A percentile compares a stretch with the other conserved stretches of the same genome.
phyloP scores from a whole-genome alignment of 768 basidiomycete species.

The Auriscalpium orientale region DNA sequence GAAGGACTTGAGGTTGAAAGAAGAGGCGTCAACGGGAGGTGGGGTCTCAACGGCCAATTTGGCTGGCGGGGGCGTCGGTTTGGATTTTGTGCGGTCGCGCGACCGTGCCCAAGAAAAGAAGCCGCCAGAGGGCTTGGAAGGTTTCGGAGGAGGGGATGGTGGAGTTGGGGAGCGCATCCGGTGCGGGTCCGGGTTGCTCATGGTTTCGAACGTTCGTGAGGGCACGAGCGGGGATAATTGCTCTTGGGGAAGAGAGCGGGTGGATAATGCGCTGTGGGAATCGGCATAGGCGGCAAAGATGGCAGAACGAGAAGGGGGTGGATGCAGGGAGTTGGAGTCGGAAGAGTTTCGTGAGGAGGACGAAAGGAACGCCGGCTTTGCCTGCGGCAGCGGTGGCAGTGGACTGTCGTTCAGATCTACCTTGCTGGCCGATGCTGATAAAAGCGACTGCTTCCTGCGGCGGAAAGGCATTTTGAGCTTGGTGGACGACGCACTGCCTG shows the following conservation, averaged over 20 bases:
- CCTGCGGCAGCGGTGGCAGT: slow-evolving; percentile 17
- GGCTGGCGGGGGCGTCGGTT: slow-evolving; percentile 22
- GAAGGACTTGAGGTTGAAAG: slow-evolving; percentile 72
- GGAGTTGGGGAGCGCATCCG: background rate
- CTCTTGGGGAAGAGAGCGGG: slow-evolving; percentile 53
- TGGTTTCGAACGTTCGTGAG: slow-evolving; percentile 14
- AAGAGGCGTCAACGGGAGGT: slow-evolving; percentile 22
- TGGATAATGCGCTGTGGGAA: slow-evolving; percentile 44
- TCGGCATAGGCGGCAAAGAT: slow-evolving; percentile 56
- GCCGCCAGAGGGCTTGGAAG: slow-evolving; percentile 29
- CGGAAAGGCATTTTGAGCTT: slow-evolving; percentile 40
- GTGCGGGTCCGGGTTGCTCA: slow-evolving; percentile 14
- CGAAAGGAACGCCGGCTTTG: slow-evolving; percentile 9
- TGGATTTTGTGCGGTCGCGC: slow-evolving; percentile 33
- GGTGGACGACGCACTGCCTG: slow-evolving; percentile 29
- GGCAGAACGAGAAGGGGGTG: slow-evolving; percentile 57
- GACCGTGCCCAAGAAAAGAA: slow-evolving; percentile 37
- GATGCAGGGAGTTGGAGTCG: slow-evolving; percentile 35
- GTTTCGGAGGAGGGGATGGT: slow-evolving; percentile 14
- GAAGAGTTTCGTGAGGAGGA: slow-evolving; percentile 29
- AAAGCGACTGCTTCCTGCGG: slow-evolving; percentile 24
- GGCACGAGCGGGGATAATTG: background rate
- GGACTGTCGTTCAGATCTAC: slow-evolving; percentile 21
- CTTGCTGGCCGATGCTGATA: slow-evolving; percentile 20
- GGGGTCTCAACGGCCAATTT: slow-evolving; percentile 13